A percentile compares a stretch with the other conserved stretches of the same genome.
Evolutionary conservation across 495 filamentous ascomycete species (phyloP).

Genomic region (Penicillium lagena): DNA sequence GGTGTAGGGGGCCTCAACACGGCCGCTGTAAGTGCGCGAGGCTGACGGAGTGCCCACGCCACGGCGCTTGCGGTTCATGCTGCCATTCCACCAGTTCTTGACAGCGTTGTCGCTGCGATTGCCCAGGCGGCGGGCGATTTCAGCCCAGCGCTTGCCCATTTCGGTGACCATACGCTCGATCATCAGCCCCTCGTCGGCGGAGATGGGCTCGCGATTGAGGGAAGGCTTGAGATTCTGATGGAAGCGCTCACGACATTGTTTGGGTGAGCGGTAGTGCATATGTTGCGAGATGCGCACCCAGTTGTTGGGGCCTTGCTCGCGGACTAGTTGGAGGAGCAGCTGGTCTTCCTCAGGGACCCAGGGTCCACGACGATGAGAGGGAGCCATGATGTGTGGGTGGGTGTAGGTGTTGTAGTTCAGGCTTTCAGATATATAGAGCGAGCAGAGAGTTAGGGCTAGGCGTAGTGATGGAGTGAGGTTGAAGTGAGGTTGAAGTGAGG

Average conservation of each 20-base stretch:
- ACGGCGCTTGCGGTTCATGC: conserved; percentile 68
- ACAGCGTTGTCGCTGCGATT: conserved; percentile 96
- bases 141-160: conserved; percentile 90
- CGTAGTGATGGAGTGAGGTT: not conserved
- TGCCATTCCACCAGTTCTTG: conserved; percentile 99
- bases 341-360: conserved; percentile 83
- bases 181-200: conserved; percentile 73
- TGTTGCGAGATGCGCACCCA: conserved; percentile 84
- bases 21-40: conserved; percentile 34
- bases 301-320: conserved; percentile 73
- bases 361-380: conserved; percentile 69
- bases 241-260: conserved; percentile 93
- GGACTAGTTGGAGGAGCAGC: conserved; percentile 64
- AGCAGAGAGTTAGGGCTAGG: not conserved
- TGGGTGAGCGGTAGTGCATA: conserved; percentile 75
- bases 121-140: conserved; percentile 79
- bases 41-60: conserved; percentile 36
- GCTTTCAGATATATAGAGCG: not conserved
- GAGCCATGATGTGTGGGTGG: conserved; percentile 30
- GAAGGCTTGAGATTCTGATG: conserved; percentile 93
- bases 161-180: conserved; percentile 78
- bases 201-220: conserved; percentile 88
- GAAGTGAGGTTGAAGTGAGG: not conserved
- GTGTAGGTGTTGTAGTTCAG: conserved; percentile 1
- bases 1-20: conserved; percentile 35